These are phyloP conservation scores for Amyloporia xantha DNA, from an alignment of 768 basidiomycete genomes.

Conservation along the genomic window DNA sequence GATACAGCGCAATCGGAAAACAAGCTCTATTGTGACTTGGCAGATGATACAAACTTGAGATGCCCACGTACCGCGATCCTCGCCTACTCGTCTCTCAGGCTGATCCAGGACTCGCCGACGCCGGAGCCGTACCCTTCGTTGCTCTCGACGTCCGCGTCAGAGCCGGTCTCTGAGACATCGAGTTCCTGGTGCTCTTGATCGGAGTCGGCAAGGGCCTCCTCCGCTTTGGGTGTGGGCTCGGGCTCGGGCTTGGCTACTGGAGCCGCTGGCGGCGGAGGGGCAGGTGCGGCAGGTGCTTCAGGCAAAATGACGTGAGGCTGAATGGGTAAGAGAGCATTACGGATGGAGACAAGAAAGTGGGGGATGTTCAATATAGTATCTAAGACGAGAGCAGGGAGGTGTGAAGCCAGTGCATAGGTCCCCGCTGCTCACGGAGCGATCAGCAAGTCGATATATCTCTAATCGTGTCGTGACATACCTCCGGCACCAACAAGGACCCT, in stretches of 20 bases:
- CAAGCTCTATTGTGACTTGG: neutral
- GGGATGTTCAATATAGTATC: constrained; percentile 64
- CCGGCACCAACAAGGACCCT: constrained; percentile 74
- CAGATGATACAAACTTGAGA: neutral
- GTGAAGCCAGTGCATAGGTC: constrained; percentile 65
- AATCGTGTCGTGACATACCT: constrained; percentile 38
- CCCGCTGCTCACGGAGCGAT: constrained; percentile 37
- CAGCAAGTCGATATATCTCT: neutral
- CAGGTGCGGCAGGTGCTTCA: constrained; percentile 16
- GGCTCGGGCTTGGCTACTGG: neutral
- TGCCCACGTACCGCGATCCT: neutral
- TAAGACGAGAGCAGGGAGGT: constrained; percentile 58
- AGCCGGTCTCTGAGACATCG: constrained; percentile 38
- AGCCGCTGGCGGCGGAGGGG: constrained; percentile 21
- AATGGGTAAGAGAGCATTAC: constrained; percentile 51
- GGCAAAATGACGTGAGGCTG: constrained; percentile 36
- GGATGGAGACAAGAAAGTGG: constrained; percentile 51
- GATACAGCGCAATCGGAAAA: neutral
- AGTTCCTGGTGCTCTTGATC: constrained; percentile 19
- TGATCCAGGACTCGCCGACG: constrained; percentile 67
- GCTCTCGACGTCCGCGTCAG: constrained; percentile 67
- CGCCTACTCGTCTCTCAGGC: constrained; percentile 27
- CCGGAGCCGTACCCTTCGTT: constrained; percentile 44
- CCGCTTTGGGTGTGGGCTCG: constrained; percentile 1
- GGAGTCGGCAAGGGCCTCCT: constrained; percentile 9